phyloP scores from a whole-genome alignment of 768 basidiomycete genomes.

The Tylopilus plumbeoviolaceoides region DNA sequence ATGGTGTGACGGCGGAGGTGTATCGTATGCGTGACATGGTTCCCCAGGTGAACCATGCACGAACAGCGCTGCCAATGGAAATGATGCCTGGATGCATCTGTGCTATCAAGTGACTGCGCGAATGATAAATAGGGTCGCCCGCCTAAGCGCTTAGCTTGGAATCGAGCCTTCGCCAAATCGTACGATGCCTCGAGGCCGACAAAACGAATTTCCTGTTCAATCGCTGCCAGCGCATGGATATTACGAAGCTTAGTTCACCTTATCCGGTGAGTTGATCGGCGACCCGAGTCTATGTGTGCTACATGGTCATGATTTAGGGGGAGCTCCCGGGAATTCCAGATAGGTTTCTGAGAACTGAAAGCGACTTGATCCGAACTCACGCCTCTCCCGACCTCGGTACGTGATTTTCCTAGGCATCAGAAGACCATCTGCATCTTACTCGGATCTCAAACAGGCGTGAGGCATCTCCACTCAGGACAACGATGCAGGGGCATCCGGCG shows the following conservation, averaged over 20 bases:
- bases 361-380: neutral
- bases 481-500: neutral
- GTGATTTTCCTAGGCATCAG: neutral
- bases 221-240: neutral
- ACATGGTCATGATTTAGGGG: neutral
- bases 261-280: neutral
- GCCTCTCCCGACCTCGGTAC: neutral
- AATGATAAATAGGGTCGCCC: neutral
- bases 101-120: too few relatives aligned
- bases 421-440: neutral
- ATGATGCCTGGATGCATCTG: neutral
- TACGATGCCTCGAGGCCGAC: neutral
- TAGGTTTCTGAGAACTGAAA: neutral
- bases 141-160: neutral
- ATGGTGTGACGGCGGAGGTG: too few relatives aligned
- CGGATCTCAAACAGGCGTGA: too few relatives aligned
- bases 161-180: neutral
- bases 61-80: neutral
- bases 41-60: too few relatives aligned
- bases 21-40: too few relatives aligned
- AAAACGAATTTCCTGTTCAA: neutral
- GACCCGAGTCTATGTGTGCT: neutral
- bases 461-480: too few relatives aligned
- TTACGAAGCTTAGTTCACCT: neutral
- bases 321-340: neutral